Evolutionary conservation across 768 basidiomycete genomes (phyloP).

Genomic region (Solioccasus polychromus): DNA sequence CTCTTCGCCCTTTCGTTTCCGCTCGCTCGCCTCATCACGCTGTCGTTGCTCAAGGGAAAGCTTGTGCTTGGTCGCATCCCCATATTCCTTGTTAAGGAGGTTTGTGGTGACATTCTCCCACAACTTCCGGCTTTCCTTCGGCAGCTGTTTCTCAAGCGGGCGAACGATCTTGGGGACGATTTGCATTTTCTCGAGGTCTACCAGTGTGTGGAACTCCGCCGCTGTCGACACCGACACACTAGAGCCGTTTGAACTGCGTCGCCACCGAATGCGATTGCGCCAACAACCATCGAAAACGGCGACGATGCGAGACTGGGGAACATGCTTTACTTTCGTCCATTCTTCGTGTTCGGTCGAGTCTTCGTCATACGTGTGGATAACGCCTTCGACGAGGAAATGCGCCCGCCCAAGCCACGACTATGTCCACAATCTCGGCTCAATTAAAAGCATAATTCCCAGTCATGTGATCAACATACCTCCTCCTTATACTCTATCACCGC

Average conservation of each 20-base stretch:
- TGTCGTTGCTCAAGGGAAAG: slow-evolving; percentile 90
- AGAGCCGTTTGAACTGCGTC: slow-evolving; percentile 53
- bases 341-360: slow-evolving; percentile 59
- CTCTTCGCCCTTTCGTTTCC: slow-evolving; percentile 77
- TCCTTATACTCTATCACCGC: slow-evolving; percentile 94
- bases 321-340: slow-evolving; percentile 88
- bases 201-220: slow-evolving; percentile 60
- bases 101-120: slow-evolving; percentile 83
- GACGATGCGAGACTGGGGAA: slow-evolving; percentile 73
- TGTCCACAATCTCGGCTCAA: background rate
- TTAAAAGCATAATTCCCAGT: background rate
- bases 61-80: slow-evolving; percentile 91
- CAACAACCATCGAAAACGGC: slow-evolving; percentile 88
- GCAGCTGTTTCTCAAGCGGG: slow-evolving; percentile 74
- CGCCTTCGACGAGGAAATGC: slow-evolving; percentile 82
- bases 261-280: slow-evolving; percentile 81
- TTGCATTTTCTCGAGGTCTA: slow-evolving; percentile 72
- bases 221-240: slow-evolving; percentile 40
- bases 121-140: slow-evolving; percentile 78
- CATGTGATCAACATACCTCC: slow-evolving; percentile 57
- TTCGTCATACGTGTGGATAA: slow-evolving; percentile 79
- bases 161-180: slow-evolving; percentile 83
- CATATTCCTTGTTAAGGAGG: slow-evolving; percentile 80
- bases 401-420: slow-evolving; percentile 90
- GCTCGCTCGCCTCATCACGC: slow-evolving; percentile 82